Conservation (phyloP, 257 asterid genomes). For the Cordia subcordata region DNA sequence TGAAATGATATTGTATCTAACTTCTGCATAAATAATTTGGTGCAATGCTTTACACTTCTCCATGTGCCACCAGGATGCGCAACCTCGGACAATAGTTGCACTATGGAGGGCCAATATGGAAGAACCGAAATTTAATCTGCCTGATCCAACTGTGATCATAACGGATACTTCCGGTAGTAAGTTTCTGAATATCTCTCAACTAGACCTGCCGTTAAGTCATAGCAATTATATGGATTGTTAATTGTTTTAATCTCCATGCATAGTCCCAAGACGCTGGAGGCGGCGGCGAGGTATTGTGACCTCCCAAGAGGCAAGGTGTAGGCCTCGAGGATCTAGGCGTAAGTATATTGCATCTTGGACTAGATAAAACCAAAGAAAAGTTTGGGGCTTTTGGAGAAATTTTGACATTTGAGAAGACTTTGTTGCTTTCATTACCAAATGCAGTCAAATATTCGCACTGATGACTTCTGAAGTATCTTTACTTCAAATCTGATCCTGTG, state of each 20-base stretch:
- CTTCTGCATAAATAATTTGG: no score
- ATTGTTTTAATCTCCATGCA: slow-evolving; percentile 44
- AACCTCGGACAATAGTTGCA: slow-evolving; percentile 73
- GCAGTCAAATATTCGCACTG: no score
- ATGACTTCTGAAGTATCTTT: no score
- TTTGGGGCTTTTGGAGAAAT: slow-evolving; percentile 5
- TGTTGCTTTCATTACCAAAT: neutral
- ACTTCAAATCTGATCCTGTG: no score
- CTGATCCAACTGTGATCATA: slow-evolving; percentile 67
- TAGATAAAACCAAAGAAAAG: slow-evolving; percentile 7
- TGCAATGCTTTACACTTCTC: no score
- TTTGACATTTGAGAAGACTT: neutral
- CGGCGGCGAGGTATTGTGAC: slow-evolving; percentile 54
- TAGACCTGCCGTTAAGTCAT: neutral
- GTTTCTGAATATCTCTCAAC: slow-evolving; percentile 17
- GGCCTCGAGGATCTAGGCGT: slow-evolving; percentile 35
- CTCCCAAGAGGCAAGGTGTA: slow-evolving; percentile 44
- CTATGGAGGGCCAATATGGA: slow-evolving; percentile 94
- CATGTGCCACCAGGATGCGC: slow-evolving; percentile 68
- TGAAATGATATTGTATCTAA: no score
- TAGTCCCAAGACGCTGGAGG: slow-evolving; percentile 85
- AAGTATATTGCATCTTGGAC: slow-evolving; percentile 49
- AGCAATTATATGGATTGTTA: slow-evolving; percentile 18
- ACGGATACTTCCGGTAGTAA: slow-evolving; percentile 67
- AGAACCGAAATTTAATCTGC: slow-evolving; percentile 69